Conservation (phyloP, 2,329 filamentous ascomycete genomes). For the Fusarium kyushuense region DNA sequence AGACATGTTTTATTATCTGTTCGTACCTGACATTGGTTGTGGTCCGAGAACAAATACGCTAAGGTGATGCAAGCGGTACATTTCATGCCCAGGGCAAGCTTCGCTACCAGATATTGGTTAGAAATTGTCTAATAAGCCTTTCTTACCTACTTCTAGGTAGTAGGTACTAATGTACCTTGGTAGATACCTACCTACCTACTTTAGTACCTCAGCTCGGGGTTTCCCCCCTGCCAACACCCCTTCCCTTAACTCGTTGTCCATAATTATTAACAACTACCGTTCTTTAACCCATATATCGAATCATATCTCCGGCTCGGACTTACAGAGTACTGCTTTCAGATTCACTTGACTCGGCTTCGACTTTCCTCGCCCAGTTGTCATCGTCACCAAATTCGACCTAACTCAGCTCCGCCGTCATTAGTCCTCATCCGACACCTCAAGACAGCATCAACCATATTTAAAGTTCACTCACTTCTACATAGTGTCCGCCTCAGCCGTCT, state of each 20-base stretch:
- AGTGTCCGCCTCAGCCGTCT: slow-evolving; percentile 19
- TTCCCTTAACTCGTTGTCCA: neutral
- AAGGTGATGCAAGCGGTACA: neutral
- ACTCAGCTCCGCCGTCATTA: slow-evolving; percentile 11
- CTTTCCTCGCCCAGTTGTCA: neutral
- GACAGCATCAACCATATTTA: slow-evolving; percentile 8
- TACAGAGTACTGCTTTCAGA: neutral
- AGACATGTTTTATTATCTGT: slow-evolving; percentile 5
- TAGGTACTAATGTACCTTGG: neutral
- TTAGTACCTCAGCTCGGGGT: slow-evolving; percentile 3
- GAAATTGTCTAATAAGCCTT: slow-evolving; percentile 19
- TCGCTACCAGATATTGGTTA: slow-evolving; percentile 9
- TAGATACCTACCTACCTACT: no score
- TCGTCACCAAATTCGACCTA: slow-evolving; percentile 15
- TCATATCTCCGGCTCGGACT: neutral
- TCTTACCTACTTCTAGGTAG: neutral
- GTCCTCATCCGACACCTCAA: slow-evolving; percentile 1
- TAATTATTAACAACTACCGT: neutral
- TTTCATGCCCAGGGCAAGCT: slow-evolving; percentile 9
- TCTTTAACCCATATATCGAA: neutral
- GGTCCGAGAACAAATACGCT: slow-evolving; percentile 6
- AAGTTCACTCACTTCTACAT: slow-evolving; percentile 16
- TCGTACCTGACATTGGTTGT: slow-evolving; percentile 15
- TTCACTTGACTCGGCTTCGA: slow-evolving; percentile 11
- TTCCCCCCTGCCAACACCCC: neutral